Conservation (phyloP, 495 filamentous ascomycete species). For the Penicillium coprophilum region DNA sequence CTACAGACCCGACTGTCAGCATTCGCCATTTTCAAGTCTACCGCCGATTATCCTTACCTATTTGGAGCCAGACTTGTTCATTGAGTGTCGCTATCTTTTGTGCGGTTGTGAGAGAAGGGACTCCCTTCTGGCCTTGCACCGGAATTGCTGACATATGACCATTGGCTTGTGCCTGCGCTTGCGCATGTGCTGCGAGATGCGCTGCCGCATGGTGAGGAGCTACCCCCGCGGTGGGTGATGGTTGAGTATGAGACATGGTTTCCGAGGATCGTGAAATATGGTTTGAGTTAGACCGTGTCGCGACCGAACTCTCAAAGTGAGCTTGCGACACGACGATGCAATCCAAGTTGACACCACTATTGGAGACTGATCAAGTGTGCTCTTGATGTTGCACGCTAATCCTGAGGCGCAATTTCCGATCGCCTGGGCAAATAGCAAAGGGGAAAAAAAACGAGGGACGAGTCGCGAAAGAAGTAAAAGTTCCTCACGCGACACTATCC, state of each 20-base stretch:
- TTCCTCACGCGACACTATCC: conserved; percentile 10
- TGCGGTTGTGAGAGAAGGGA: conserved; percentile 51
- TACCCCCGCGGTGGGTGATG: conserved; percentile 51
- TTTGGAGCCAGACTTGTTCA: conserved; percentile 89
- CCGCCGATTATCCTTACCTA: conserved; percentile 60
- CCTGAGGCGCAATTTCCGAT: conserved; percentile 2
- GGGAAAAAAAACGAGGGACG: not conserved
- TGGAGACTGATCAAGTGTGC: conserved; percentile 9
- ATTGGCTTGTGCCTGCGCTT: conserved; percentile 40
- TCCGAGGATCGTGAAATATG: conserved; percentile 3
- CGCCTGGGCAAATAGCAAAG: not conserved
- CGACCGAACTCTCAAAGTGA: conserved; percentile 20
- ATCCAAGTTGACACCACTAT: conserved; percentile 18
- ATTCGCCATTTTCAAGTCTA: not conserved
- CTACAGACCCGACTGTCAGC: conserved; percentile 43
- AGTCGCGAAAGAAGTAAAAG: not conserved
- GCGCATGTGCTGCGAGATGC: conserved; percentile 46
- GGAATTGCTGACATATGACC: conserved; percentile 52
- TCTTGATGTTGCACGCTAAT: conserved; percentile 5
- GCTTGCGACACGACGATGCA: conserved; percentile 48
- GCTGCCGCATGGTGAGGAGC: conserved; percentile 47
- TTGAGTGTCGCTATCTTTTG: conserved; percentile 67
- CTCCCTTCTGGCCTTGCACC: conserved; percentile 51
- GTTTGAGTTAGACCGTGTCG: conserved; percentile 15
- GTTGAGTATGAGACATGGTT: conserved; percentile 52